phyloP scores from a whole-genome alignment of 345 rosid genomes.

The Eucalyptus curtisii region DNA sequence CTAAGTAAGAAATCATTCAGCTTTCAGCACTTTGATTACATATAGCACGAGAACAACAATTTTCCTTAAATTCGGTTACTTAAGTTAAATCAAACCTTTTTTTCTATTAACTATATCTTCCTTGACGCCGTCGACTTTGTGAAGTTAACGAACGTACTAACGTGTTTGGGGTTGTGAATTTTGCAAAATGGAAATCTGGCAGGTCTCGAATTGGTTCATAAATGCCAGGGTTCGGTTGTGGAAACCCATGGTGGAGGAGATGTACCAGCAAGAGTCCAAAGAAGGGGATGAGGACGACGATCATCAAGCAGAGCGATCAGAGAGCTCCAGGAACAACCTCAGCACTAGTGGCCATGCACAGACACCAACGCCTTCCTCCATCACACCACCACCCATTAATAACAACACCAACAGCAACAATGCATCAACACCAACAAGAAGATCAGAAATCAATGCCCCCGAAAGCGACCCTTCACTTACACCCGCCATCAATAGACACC shows the following conservation, averaged over 20 bases:
- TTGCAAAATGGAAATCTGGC: background rate
- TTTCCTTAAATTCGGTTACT: background rate
- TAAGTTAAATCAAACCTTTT: background rate
- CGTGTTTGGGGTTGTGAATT: background rate
- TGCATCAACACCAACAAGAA: constrained; percentile 27
- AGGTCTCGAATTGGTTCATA: constrained; percentile 99
- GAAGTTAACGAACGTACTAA: background rate
- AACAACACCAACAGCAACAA: constrained; percentile 9
- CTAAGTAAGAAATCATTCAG: background rate
- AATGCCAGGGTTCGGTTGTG: constrained; percentile 98
- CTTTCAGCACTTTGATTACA: background rate
- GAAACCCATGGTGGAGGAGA: constrained; percentile 99
- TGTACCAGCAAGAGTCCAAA: constrained; percentile 87
- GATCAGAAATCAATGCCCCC: constrained; percentile 41
- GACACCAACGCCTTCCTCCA: constrained; percentile 38
- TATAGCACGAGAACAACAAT: background rate
- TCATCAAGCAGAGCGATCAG: constrained; percentile 14
- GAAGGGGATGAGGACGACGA: constrained; percentile 18
- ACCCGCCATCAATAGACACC: constrained; percentile 28
- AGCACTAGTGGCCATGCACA: constrained; percentile 14
- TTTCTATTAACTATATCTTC: background rate
- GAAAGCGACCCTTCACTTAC: constrained; percentile 68
- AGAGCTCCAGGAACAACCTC: background rate
- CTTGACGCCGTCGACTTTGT: background rate
- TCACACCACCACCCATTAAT: background rate